Conservation (phyloP, 139 green algal genomes). For the Pleodorina starrii region DNA sequence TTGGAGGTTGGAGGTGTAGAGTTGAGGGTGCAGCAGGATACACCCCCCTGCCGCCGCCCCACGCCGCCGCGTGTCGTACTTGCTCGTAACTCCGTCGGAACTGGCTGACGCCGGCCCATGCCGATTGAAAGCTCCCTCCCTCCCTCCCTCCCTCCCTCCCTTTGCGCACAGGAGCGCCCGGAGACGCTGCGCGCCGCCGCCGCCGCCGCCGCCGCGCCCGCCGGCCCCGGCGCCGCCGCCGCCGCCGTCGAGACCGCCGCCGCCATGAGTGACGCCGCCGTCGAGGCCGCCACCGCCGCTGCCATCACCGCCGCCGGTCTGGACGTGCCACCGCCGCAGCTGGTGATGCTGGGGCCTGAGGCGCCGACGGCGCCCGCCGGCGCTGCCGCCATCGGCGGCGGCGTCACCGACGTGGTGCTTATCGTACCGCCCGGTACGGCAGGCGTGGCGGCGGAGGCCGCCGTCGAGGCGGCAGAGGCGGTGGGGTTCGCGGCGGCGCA, state of each 20-base stretch:
- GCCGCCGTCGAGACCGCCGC: neutral
- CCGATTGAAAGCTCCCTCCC: too few relatives aligned
- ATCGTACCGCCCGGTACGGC: constrained; percentile 35
- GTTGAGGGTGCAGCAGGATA: too few relatives aligned
- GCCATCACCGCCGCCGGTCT: neutral
- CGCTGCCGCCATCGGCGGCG: neutral
- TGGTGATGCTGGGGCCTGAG: constrained; percentile 2
- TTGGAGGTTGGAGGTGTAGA: too few relatives aligned
- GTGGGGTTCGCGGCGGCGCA: neutral
- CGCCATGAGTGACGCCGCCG: constrained; percentile 29
- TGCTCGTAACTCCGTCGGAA: too few relatives aligned
- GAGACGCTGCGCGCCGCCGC: neutral
- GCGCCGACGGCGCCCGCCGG: neutral
- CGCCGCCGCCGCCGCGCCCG: neutral
- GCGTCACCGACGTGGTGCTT: neutral
- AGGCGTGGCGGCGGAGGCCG: constrained; percentile 20
- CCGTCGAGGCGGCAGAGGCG: neutral
- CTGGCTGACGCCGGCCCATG: too few relatives aligned
- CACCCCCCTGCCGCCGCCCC: too few relatives aligned
- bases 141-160: too few relatives aligned
- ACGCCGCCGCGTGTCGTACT: too few relatives aligned
- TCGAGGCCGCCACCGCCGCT: constrained; percentile 27
- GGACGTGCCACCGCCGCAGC: constrained; percentile 36
- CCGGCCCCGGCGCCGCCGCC: neutral
- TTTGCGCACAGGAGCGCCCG: neutral